Percentiles rank a stretch among this genome's conserved stretches.
Evolutionary conservation across 1,284 basidiomycete genomes (phyloP).

Genomic region (Heterobasidion annosum): DNA sequence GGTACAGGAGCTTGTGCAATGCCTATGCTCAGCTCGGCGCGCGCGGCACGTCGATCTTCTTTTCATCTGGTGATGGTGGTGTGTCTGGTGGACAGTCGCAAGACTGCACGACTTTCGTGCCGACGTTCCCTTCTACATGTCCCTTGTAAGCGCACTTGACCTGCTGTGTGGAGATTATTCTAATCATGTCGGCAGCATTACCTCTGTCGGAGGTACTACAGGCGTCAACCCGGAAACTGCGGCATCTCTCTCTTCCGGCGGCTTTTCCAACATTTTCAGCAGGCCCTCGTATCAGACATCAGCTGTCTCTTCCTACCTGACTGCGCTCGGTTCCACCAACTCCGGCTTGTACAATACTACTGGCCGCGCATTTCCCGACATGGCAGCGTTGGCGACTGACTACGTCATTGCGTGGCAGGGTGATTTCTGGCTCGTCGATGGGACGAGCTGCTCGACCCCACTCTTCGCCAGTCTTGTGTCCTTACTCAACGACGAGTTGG

Average conservation of each 20-base stretch:
- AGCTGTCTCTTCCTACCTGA: constrained; percentile 23
- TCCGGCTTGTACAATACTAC: constrained; percentile 14
- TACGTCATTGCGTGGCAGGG: constrained; percentile 55
- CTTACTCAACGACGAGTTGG: constrained; percentile 48
- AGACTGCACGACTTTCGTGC: constrained; percentile 56
- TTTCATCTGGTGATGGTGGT: constrained; percentile 58
- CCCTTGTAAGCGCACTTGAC: constrained; percentile 16
- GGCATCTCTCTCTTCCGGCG: constrained; percentile 11
- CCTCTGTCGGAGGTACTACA: constrained; percentile 48
- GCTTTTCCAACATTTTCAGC: constrained; percentile 23
- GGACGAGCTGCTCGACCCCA: constrained; percentile 53
- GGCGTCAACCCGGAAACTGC: constrained; percentile 39
- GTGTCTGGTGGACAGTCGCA: constrained; percentile 39
- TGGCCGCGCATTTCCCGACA: constrained; percentile 22
- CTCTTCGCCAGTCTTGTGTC: constrained; percentile 49
- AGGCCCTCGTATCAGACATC: constrained; percentile 27
- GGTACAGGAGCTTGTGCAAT: constrained; percentile 37
- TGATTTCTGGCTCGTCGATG: constrained; percentile 31
- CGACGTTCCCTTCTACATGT: constrained; percentile 59
- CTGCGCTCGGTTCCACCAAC: constrained; percentile 18
- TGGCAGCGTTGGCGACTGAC: constrained; percentile 50
- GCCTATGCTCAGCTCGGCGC: constrained; percentile 50
- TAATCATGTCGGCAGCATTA: constrained; percentile 42
- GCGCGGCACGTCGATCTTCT: constrained; percentile 52
- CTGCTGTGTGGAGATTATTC: background rate